Evolutionary conservation across 1,139 yeast genomes (phyloP), one percentile per base, ranked within the genome.

Genomic region (Nakaseomyces glabratus): DNA sequence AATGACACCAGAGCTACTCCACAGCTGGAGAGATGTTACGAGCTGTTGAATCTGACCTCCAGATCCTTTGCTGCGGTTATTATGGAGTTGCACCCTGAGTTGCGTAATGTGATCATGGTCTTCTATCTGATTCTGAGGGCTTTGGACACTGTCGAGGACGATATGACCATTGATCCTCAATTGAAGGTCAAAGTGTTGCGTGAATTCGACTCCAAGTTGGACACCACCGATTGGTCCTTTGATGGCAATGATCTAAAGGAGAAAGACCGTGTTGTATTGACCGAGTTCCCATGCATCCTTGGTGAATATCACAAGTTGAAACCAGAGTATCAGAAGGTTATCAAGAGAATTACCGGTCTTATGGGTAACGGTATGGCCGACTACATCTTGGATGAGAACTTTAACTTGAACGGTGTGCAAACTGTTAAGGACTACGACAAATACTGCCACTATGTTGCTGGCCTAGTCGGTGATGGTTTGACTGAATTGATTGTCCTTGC

Each of bases 351-450:
- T 48, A 76, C 95, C 34, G 51, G 65, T 36, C 69, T 78, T 56
- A 90, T 90, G 98, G 97, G 97, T 37, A 77, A 82, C 47, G 98
- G 98, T 38, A 90, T 90, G 99, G 97, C 97, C 20, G 90, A 84
- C 52, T 90, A 88, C 59, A 79, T 85, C 38, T 67, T 73, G 51
- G 79, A 82, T 52, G 93, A 81, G 37, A 70, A 76, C 41, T 84
- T 82, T 62, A 84, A 85, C 57, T 59, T 73, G 48, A 74, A 75
- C 42, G 97, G 97, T 3, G 78, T 90, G 29, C 67, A 66, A 34
- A 82, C 95, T 2, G 60, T 82, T 31, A 66, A 71, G 43, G 98
- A 86, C 54, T 93, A 81, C 55, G 90, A 93, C 55, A 66, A 78
- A 44, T 90, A 90, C 65, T 90, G 99, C 60, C 93, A 88, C 61